These are phyloP conservation scores for Dipodascopsis tothii DNA, from an alignment of 805 yeast species.

Conservation along the genomic window DNA sequence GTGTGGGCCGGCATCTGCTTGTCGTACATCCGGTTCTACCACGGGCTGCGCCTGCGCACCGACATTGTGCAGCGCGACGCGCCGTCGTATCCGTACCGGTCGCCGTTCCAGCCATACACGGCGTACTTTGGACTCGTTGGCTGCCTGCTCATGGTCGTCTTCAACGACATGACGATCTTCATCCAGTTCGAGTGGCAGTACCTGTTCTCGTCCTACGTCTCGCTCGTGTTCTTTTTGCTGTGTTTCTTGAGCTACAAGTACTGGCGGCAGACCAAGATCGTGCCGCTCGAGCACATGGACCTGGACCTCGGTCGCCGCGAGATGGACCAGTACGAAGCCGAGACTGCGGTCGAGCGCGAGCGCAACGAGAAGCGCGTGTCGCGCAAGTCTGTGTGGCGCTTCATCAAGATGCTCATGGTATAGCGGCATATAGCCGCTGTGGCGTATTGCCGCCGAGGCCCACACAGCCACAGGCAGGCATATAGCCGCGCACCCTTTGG, in stretches of 20 bases:
- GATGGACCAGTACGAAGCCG: constrained; percentile 48
- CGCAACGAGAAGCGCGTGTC: not conserved
- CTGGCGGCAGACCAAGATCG: constrained; percentile 55
- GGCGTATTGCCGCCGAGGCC: too few species aligned
- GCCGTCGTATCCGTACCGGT: constrained; percentile 57
- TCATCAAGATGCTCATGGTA: not conserved
- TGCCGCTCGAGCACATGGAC: constrained; percentile 65
- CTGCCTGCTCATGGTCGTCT: constrained; percentile 42
- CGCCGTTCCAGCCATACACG: constrained; percentile 62
- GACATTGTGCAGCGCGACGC: constrained; percentile 60
- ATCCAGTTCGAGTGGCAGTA: constrained; percentile 52
- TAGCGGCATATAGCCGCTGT: not conserved
- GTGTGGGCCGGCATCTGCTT: constrained; percentile 73
- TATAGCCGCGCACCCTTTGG: too few species aligned
- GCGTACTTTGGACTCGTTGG: constrained; percentile 58
- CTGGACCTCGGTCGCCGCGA: constrained; percentile 80
- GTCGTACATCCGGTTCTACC: constrained; percentile 56
- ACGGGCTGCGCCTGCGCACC: constrained; percentile 52
- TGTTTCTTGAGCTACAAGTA: constrained; percentile 51
- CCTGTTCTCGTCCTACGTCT: constrained; percentile 60
- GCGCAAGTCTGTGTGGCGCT: not conserved
- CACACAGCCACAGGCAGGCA: too few species aligned
- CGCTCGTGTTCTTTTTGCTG: constrained; percentile 45
- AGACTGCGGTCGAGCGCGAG: constrained; percentile 13
- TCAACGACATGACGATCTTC: constrained; percentile 59